Conservation (phyloP, 2,329 filamentous ascomycete species). For the Trichoderma atroviride region DNA sequence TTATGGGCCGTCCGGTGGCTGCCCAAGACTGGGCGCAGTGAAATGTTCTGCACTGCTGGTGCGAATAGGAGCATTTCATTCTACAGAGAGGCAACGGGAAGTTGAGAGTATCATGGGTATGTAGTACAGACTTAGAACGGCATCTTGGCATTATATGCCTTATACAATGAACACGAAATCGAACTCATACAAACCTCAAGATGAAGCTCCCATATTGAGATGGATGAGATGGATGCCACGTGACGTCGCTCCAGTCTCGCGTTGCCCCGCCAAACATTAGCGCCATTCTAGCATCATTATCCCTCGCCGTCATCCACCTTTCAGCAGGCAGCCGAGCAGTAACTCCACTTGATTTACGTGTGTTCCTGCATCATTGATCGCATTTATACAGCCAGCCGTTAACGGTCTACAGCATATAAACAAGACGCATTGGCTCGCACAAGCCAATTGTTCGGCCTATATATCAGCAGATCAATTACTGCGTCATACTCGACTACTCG, state of each 20-base stretch:
- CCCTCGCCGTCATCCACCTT: background rate
- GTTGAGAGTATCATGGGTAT: slow-evolving; percentile 40
- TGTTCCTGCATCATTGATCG: background rate
- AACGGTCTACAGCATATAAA: background rate
- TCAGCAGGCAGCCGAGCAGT: slow-evolving; percentile 1
- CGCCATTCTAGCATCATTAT: slow-evolving; percentile 3
- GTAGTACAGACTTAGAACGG: background rate
- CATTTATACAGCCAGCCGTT: background rate
- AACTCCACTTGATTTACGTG: slow-evolving; percentile 12
- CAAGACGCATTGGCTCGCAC: background rate
- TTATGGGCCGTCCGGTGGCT: slow-evolving; percentile 86
- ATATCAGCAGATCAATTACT: background rate
- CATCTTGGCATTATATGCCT: background rate
- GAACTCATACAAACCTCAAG: background rate
- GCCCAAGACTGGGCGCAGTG: slow-evolving; percentile 68
- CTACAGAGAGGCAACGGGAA: slow-evolving; percentile 81
- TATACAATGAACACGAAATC: slow-evolving; percentile 22
- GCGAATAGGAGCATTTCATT: slow-evolving; percentile 76
- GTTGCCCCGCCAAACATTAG: slow-evolving; percentile 57
- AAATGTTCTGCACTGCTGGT: slow-evolving; percentile 77
- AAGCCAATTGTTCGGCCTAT: background rate
- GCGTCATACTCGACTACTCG: background rate
- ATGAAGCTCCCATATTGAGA: background rate
- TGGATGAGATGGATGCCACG: slow-evolving; percentile 40
- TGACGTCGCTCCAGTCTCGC: slow-evolving; percentile 52